Conservation (phyloP, 331 rosid genomes). For the Dryas integrifolia region DNA sequence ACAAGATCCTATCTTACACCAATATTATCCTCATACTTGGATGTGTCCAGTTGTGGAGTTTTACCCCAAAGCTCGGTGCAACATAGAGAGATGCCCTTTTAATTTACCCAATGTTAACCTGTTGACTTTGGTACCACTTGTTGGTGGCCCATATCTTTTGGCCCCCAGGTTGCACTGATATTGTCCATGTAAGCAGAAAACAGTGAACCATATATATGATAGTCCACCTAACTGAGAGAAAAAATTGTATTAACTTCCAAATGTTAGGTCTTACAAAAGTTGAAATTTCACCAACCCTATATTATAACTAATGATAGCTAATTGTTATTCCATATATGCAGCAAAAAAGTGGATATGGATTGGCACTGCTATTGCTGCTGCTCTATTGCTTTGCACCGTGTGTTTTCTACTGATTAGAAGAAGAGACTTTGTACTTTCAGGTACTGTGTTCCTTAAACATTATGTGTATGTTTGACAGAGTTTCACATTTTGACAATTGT, state of each 20-base stretch:
- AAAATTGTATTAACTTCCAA: too few species aligned
- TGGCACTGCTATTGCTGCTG: neutral
- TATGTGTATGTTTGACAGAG: neutral
- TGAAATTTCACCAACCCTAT: neutral
- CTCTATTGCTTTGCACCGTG: neutral
- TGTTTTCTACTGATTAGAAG: neutral
- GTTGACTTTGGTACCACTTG: too few species aligned
- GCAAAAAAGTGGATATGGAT: constrained; percentile 18
- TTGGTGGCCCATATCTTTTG: too few species aligned
- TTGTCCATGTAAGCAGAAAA: neutral
- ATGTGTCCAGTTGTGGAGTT: too few species aligned
- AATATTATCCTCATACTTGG: too few species aligned
- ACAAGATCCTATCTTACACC: too few species aligned
- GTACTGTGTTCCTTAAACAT: neutral
- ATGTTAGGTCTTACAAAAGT: too few species aligned
- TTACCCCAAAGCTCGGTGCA: too few species aligned
- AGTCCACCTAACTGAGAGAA: too few species aligned
- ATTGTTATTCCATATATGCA: neutral
- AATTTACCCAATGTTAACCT: too few species aligned
- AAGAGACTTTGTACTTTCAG: constrained; percentile 1
- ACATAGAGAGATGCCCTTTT: too few species aligned
- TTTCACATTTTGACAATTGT: neutral
- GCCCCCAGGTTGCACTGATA: neutral
- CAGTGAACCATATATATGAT: too few species aligned
- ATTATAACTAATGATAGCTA: neutral